Evolutionary conservation across 2,329 filamentous ascomycete species (phyloP).

Genomic region (Biscogniauxia mediterranea): DNA sequence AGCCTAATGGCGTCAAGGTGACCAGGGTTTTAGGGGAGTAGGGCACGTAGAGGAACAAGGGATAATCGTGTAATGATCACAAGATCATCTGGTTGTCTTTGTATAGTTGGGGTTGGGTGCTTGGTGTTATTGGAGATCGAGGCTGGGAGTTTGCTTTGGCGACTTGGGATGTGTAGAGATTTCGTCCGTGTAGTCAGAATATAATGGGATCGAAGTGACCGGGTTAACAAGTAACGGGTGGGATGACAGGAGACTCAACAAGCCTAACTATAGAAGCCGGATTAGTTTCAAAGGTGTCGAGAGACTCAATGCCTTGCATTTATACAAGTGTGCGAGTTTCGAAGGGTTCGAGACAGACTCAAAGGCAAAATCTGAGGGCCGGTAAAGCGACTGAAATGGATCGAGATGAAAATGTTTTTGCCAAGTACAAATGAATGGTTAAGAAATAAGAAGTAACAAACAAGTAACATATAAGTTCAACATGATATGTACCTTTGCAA

Average conservation of each 20-base stretch:
- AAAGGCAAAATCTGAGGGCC: neutral
- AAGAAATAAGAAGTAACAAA: neutral
- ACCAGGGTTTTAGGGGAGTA: neutral
- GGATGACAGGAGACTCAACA: neutral
- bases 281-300: neutral
- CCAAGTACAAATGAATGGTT: neutral
- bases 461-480: neutral
- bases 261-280: neutral
- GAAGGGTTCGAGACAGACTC: neutral
- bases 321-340: neutral
- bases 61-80: neutral
- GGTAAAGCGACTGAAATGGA: neutral
- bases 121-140: neutral
- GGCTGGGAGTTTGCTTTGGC: neutral
- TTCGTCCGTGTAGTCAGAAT: neutral
- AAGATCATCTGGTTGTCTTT: neutral
- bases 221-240: neutral
- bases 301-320: neutral
- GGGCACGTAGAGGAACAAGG: neutral
- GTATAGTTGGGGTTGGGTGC: neutral
- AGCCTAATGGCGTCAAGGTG: neutral
- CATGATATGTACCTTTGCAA: neutral
- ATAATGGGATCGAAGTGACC: neutral
- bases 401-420: neutral
- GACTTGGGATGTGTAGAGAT: neutral